phyloP scores from a whole-genome alignment of 1,284 basidiomycete genomes.

The Naganishia sp. region DNA sequence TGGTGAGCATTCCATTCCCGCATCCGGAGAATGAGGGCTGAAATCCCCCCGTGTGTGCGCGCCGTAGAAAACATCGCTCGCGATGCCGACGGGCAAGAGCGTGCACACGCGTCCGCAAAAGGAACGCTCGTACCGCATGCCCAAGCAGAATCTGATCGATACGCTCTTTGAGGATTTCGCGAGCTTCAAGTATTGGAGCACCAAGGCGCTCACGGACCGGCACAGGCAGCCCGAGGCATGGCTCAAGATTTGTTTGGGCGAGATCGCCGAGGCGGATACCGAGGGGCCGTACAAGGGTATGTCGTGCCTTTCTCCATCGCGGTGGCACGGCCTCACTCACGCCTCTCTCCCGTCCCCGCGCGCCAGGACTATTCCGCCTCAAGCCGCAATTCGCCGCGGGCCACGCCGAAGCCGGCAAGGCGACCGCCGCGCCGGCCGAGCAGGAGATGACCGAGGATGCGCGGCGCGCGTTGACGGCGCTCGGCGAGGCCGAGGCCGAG shows the following conservation, averaged over 20 bases:
- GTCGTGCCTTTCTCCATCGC: neutral
- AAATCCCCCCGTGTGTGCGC: neutral
- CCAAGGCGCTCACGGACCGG: constrained; percentile 24
- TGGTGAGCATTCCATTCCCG: neutral
- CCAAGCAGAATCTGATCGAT: constrained; percentile 26
- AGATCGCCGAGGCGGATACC: constrained; percentile 27
- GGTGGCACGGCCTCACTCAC: no score
- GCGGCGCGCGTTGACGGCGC: constrained; percentile 7
- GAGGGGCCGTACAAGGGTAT: constrained; percentile 31
- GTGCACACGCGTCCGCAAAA: constrained; percentile 14
- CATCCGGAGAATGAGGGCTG: neutral
- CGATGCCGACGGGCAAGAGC: constrained; percentile 5
- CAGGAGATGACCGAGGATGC: constrained; percentile 25
- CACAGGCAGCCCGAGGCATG: constrained; percentile 31
- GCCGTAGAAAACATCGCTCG: neutral
- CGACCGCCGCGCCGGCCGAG: constrained; percentile 17
- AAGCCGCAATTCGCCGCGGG: constrained; percentile 24
- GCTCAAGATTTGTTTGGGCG: constrained; percentile 24
- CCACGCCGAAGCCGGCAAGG: constrained; percentile 25
- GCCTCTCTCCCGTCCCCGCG: no score
- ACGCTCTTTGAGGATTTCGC: constrained; percentile 32
- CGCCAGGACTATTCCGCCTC: constrained; percentile 27
- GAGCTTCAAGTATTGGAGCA: constrained; percentile 34
- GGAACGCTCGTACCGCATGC: constrained; percentile 28
- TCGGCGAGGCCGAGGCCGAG: constrained; percentile 10